phyloP scores from a whole-genome alignment of 208 protist species.

The Novymonas esmeraldas region DNA sequence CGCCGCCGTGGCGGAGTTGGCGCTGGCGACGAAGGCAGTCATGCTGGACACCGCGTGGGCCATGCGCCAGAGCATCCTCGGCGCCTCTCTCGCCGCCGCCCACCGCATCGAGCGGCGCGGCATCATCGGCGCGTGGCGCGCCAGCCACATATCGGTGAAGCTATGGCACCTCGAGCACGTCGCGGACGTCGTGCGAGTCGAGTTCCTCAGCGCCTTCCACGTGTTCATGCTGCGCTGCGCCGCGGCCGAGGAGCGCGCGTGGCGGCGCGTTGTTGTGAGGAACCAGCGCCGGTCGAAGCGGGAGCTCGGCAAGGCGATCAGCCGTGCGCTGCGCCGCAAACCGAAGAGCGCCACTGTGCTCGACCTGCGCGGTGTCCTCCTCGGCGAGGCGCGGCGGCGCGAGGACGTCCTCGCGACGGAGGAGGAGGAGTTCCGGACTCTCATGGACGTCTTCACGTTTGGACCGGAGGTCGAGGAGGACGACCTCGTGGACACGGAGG shows the following conservation, averaged over 20 bases:
- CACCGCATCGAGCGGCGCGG: conserved; percentile 45
- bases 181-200: conserved; percentile 35
- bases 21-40: conserved; percentile 27
- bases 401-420: conserved; percentile 36
- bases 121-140: conserved; percentile 43
- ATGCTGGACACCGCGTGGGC: conserved; percentile 21
- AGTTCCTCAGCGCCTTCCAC: conserved; percentile 38
- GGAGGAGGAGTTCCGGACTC: conserved; percentile 30
- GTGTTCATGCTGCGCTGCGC: conserved; percentile 36
- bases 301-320: conserved; percentile 36
- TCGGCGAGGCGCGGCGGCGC: conserved; percentile 42
- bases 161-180: conserved; percentile 49
- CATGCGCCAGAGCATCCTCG: conserved; percentile 18
- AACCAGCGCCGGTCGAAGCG: conserved; percentile 45
- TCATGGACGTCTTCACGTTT: conserved; percentile 43
- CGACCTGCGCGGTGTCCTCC: conserved; percentile 30
- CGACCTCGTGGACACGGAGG: conserved; percentile 33
- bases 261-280: conserved; percentile 41
- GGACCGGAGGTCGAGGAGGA: conserved; percentile 48
- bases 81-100: conserved; percentile 27
- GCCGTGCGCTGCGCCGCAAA: conserved; percentile 33
- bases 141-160: conserved; percentile 28
- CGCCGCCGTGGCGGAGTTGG: conserved; percentile 30
- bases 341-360: conserved; percentile 23
- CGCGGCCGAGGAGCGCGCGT: conserved; percentile 35